Evolutionary conservation across 139 green algal genomes (phyloP).

Genomic region (Microglena sp.): DNA sequence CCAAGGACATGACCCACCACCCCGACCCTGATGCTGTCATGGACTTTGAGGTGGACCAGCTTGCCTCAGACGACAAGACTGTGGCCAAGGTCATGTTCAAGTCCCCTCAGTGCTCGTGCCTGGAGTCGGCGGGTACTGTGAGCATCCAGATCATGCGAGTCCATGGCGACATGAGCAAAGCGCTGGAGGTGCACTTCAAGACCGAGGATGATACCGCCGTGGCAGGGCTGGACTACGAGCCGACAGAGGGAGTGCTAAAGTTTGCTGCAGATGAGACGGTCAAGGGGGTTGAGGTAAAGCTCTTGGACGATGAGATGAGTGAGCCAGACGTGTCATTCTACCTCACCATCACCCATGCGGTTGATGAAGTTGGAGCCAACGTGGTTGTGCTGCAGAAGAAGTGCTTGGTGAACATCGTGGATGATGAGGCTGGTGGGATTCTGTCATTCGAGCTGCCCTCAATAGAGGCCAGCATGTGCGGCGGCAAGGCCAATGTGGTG

Average conservation of each 20-base stretch:
- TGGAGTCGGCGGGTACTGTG: neutral
- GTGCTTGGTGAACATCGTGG: constrained; percentile 16
- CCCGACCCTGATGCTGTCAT: too few species aligned
- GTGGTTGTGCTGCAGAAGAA: neutral
- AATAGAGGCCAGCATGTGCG: constrained; percentile 8
- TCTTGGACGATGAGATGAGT: constrained; percentile 26
- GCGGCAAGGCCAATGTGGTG: neutral
- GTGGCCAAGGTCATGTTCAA: neutral
- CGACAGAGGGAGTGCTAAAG: neutral
- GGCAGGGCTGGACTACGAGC: constrained; percentile 17
- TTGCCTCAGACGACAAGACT: too few species aligned
- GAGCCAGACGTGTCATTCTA: neutral
- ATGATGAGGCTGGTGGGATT: constrained; percentile 23
- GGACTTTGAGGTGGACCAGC: too few species aligned
- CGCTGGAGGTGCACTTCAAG: neutral
- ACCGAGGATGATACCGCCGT: constrained; percentile 16
- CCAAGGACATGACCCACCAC: too few species aligned
- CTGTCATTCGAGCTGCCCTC: constrained; percentile 21
- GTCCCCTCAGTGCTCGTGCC: neutral
- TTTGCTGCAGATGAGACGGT: constrained; percentile 3
- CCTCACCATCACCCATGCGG: too few species aligned
- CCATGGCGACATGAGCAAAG: neutral
- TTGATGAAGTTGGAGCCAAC: too few species aligned
- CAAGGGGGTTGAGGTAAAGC: constrained; percentile 12
- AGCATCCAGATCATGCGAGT: neutral